Base-by-base conservation (phyloP, 2,329 filamentous ascomycete species). In the Neonectria punicea region DNA sequence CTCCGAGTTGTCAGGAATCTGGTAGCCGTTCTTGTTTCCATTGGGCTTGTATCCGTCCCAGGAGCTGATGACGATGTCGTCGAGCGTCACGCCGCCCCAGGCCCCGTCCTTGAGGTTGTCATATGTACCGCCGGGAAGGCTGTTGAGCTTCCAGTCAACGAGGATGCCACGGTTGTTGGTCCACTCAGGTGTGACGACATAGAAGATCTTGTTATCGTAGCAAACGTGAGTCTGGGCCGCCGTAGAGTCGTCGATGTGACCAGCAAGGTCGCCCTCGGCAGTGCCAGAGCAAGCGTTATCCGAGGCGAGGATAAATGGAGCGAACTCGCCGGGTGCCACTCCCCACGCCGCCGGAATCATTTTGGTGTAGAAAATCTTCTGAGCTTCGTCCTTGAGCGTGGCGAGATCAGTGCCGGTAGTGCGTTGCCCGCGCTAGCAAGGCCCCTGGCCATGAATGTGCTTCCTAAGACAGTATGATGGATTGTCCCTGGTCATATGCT, bases 31-130 rank as follows among this genome's bases (percentile, higher is more conserved):
- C 36, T 53, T 51, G 36, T 58, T 44, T 16, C 56, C 56, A 18
- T 58, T 58, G 20, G 53, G 47, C 36, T 58, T 51, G 56, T 58
- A 58, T 18, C 34, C 47, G 18, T 58, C 47, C 56, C 56, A 58
- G 13, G 56, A 43, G 56, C 56, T 58, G 34, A 58, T 53, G n/a
- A 58, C 56, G 10, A 58, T 43, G 13, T 58, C 56, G 18, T 58
- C 56, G 18, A 58, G 56, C 3, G 47, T 50, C 16, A 58, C 56
- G 6, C 56, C 56, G 11, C 56, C 56, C 56, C 56, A 53, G 25
- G 50, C 39, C 6, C 36, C 56, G 18, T n/a, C 34, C 11, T 44
- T 43, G 32, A 58, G 47, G 47, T 51, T 58, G 47, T 58, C 56
- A 25, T 51, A 53, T 3, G 56, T 58, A 8, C 56, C 47, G 2